Percentiles rank a stretch among this genome's conserved stretches.
These are phyloP conservation scores for Ceratocystis albifundus DNA, from an alignment of 2,329 filamentous ascomycete genomes.

Conservation along the genomic window DNA sequence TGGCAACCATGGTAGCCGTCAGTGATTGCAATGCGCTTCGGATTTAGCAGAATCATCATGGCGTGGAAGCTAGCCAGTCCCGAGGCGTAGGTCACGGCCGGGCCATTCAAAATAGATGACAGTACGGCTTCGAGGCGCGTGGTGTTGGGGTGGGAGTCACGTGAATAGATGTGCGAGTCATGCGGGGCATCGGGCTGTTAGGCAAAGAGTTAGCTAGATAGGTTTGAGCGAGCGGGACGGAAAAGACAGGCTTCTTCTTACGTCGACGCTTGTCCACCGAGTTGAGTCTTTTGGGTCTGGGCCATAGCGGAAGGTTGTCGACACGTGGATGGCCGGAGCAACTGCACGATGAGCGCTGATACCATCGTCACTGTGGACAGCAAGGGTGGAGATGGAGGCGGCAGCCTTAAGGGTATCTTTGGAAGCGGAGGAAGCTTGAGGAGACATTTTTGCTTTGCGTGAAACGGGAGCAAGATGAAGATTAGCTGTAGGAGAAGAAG, in stretches of 20 bases:
- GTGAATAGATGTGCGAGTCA: constrained; percentile 72
- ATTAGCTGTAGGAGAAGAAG: not conserved
- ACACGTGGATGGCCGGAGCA: constrained; percentile 79
- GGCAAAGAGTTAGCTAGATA: not conserved
- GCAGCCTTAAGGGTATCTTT: constrained; percentile 18
- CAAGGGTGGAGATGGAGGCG: constrained; percentile 50
- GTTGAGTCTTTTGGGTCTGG: constrained; percentile 55
- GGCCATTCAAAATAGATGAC: constrained; percentile 57
- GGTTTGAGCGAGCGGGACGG: not conserved
- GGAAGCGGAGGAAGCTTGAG: not conserved
- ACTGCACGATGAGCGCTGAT: constrained; percentile 66
- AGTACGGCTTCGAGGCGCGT: constrained; percentile 79
- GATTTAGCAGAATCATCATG: constrained; percentile 71
- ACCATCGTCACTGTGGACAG: constrained; percentile 72
- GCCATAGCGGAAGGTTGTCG: constrained; percentile 79
- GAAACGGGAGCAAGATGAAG: not conserved
- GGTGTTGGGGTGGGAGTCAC: constrained; percentile 64
- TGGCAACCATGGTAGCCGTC: constrained; percentile 91
- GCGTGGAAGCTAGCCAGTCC: constrained; percentile 85
- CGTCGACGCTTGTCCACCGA: constrained; percentile 42
- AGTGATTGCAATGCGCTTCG: constrained; percentile 68
- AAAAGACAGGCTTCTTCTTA: constrained; percentile 32
- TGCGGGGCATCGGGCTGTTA: constrained; percentile 38
- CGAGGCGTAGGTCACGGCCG: constrained; percentile 65
- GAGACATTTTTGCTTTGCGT: not conserved